Conservation (phyloP, 2,329 filamentous ascomycete genomes). For the Neurospora crassa region DNA sequence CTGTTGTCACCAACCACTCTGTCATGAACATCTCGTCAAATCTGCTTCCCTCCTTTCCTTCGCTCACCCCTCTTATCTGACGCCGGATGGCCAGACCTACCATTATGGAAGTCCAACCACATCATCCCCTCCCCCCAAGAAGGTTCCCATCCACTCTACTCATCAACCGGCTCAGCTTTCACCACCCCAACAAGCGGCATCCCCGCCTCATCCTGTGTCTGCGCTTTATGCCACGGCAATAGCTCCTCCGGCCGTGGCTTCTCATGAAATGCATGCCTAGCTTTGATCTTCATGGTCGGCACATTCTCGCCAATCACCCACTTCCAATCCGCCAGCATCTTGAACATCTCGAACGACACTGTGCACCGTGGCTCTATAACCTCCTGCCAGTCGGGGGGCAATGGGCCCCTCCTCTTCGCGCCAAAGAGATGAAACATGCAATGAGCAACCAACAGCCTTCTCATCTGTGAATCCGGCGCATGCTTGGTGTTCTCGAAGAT, state of each 20-base stretch:
- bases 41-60: too few relatives aligned
- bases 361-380: conserved; percentile 6
- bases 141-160: background rate
- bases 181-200: background rate
- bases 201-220: background rate
- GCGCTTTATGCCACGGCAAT: background rate
- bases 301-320: conserved; percentile 16
- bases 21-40: background rate
- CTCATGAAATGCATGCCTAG: conserved; percentile 16
- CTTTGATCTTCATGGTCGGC: conserved; percentile 15
- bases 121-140: background rate
- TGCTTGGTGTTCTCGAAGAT: conserved; percentile 15
- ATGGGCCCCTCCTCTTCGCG: conserved; percentile 3
- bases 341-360: conserved; percentile 12
- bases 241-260: background rate
- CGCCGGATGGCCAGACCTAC: background rate
- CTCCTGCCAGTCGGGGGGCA: conserved; percentile 12
- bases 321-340: conserved; percentile 15
- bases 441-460: conserved; percentile 15
- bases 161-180: background rate
- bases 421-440: conserved; percentile 14
- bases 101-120: background rate
- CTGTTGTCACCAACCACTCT: background rate
- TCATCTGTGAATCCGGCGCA: conserved; percentile 9
- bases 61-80: too few relatives aligned